Conservation (phyloP, 139 green algal genomes). For the Closterium sp. region DNA sequence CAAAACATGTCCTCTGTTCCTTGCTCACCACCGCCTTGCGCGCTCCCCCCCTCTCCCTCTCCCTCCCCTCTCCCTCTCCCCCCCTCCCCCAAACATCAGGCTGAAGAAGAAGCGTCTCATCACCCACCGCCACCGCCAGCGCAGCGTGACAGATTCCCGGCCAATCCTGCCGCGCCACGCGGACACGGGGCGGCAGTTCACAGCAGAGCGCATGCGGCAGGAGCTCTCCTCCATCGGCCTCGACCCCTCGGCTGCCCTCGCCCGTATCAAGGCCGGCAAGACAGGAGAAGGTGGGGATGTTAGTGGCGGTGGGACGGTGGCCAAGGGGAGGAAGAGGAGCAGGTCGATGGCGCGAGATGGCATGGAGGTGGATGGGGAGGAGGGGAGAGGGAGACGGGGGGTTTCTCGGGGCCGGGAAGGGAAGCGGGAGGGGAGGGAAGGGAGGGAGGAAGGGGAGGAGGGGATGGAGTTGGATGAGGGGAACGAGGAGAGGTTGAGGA, state of each 20-base stretch:
- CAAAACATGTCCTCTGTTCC: not conserved
- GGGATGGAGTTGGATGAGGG: constrained; percentile 27
- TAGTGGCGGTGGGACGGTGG: not conserved
- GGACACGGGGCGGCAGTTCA: constrained; percentile 58
- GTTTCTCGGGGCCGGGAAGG: not conserved
- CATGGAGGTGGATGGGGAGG: not conserved
- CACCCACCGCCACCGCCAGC: constrained; percentile 71
- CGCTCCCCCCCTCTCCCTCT: not conserved
- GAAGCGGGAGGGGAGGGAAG: constrained; percentile 42
- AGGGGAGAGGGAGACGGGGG: not conserved
- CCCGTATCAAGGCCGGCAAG: constrained; percentile 46
- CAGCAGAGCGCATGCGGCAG: constrained; percentile 55
- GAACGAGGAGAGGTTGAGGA: constrained; percentile 58
- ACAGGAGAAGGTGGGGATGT: constrained; percentile 34
- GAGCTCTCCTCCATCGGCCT: constrained; percentile 80
- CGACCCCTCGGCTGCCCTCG: constrained; percentile 76
- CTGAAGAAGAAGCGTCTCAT: constrained; percentile 71
- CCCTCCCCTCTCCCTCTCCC: not conserved
- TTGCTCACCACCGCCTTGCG: not conserved
- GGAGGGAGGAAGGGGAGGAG: constrained; percentile 80
- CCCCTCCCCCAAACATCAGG: constrained; percentile 47
- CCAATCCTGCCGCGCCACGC: constrained; percentile 69
- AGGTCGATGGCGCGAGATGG: constrained; percentile 60
- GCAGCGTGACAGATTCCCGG: constrained; percentile 63
- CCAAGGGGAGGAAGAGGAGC: not conserved